A percentile compares a stretch with the other conserved stretches of the same genome.
These are phyloP conservation scores for Macrolepiota fuliginosa DNA, from an alignment of 768 basidiomycete genomes.

Conservation along the genomic window DNA sequence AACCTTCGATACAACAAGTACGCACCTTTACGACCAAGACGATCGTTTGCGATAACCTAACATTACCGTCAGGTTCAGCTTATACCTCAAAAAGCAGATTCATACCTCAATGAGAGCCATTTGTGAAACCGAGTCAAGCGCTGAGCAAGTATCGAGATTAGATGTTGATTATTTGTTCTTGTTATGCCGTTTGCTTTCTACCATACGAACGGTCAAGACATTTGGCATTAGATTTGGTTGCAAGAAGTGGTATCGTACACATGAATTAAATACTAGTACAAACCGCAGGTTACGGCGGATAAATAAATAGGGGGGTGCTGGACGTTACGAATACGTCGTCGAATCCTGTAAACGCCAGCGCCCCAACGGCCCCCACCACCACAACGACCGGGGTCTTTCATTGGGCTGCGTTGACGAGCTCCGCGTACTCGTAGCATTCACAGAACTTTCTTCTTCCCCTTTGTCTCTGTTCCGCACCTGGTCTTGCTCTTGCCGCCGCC, in stretches of 20 bases:
- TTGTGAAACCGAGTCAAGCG: not conserved
- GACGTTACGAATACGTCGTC: slow-evolving; percentile 52
- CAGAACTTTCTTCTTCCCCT: not conserved
- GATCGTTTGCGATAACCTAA: slow-evolving; percentile 94
- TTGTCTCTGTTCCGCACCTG: not conserved
- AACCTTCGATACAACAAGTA: not conserved
- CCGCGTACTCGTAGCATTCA: not conserved
- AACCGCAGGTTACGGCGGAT: not conserved
- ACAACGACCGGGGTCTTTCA: slow-evolving; percentile 42
- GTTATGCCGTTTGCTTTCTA: not conserved
- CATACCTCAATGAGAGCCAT: slow-evolving; percentile 59
- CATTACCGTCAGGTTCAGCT: slow-evolving; percentile 1
- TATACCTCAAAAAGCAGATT: not conserved
- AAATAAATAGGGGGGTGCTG: not conserved
- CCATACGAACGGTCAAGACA: not conserved
- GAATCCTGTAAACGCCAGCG: slow-evolving; percentile 77
- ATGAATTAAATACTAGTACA: not conserved
- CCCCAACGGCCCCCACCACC: slow-evolving; percentile 81
- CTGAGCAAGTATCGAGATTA: not conserved
- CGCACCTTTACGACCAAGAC: slow-evolving; percentile 88
- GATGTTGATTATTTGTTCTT: not conserved
- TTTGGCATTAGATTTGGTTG: not conserved
- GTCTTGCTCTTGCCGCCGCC: not conserved
- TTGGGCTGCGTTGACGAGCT: slow-evolving; percentile 10
- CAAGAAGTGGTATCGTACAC: not conserved